Evolutionary conservation across 257 asterid genomes (phyloP).

Genomic region (Avicennia marina): DNA sequence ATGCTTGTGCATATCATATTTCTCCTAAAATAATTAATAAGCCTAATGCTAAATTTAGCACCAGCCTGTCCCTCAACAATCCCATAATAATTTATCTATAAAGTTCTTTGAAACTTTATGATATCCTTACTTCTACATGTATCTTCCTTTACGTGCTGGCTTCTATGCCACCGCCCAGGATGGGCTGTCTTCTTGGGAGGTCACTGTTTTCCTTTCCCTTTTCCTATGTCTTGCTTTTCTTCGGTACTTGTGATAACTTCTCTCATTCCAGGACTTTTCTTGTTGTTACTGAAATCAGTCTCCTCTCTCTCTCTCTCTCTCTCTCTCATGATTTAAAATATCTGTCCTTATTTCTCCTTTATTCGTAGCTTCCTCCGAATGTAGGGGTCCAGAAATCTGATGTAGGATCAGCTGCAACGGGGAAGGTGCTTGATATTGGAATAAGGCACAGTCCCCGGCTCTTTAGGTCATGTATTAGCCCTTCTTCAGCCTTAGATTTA

Average conservation of each 20-base stretch:
- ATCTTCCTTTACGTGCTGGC: constrained; percentile 11
- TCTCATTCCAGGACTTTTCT: constrained; percentile 12
- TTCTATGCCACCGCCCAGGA: constrained; percentile 74
- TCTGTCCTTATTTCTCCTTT: constrained; percentile 24
- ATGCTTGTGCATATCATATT: constrained; percentile 14
- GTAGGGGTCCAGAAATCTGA: constrained; percentile 88
- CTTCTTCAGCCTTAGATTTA: constrained; percentile 34
- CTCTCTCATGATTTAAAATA: no score
- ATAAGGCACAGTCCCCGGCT: constrained; percentile 83
- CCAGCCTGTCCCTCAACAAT: constrained; percentile 56
- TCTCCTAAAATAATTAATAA: constrained; percentile 18
- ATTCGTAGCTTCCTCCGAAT: constrained; percentile 59
- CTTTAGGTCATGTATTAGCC: constrained; percentile 41
- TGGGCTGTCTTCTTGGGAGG: constrained; percentile 40
- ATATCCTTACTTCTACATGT: constrained; percentile 14
- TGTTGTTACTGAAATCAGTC: neutral
- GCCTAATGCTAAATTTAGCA: constrained; percentile 66
- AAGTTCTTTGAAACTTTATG: constrained; percentile 21
- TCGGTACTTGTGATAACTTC: neutral
- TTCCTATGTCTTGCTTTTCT: constrained; percentile 21
- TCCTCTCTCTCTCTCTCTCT: no score
- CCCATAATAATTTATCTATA: constrained; percentile 11
- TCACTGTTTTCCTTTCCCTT: constrained; percentile 28
- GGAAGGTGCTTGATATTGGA: constrained; percentile 78
- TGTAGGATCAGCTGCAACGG: constrained; percentile 58